Evolutionary conservation across 768 basidiomycete genomes (phyloP).

Genomic region (Russula griseocarnosa): DNA sequence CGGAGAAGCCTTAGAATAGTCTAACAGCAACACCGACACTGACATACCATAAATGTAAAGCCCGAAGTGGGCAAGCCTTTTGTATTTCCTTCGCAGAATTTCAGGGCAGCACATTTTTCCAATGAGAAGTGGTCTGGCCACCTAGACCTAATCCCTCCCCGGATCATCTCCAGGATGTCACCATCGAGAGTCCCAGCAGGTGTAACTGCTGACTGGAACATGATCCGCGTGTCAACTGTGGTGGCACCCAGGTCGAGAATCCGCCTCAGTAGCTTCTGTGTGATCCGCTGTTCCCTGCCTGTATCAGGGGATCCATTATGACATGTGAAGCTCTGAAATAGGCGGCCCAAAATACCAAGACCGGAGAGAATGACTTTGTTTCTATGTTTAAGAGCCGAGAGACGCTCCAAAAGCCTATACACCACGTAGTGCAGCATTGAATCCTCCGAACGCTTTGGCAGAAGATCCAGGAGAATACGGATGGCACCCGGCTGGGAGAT

Average conservation of each 20-base stretch:
- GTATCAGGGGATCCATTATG: conserved; percentile 31
- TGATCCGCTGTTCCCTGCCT: conserved; percentile 51
- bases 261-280: conserved; percentile 61
- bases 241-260: conserved; percentile 73
- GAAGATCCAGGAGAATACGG: conserved; percentile 52
- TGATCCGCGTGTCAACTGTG: conserved; percentile 55
- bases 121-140: conserved; percentile 80
- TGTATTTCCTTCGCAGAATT: conserved; percentile 44
- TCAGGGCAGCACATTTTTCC: conserved; percentile 51
- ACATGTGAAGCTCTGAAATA: conserved; percentile 48
- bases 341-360: conserved; percentile 49
- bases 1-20: conserved; percentile 28
- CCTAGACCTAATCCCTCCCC: conserved; percentile 64
- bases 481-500: conserved; percentile 62
- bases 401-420: conserved; percentile 59
- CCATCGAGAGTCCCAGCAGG: conserved; percentile 50
- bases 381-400: conserved; percentile 58
- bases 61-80: conserved; percentile 57
- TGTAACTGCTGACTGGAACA: conserved; percentile 57
- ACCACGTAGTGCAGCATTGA: conserved; percentile 47
- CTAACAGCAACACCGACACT: conserved; percentile 21
- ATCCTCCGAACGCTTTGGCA: conserved; percentile 38
- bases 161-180: conserved; percentile 67
- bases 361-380: conserved; percentile 67
- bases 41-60: conserved; percentile 65